These are phyloP conservation scores for Camelina sativa DNA, from an alignment of 345 rosid species.

Conservation along the genomic window DNA sequence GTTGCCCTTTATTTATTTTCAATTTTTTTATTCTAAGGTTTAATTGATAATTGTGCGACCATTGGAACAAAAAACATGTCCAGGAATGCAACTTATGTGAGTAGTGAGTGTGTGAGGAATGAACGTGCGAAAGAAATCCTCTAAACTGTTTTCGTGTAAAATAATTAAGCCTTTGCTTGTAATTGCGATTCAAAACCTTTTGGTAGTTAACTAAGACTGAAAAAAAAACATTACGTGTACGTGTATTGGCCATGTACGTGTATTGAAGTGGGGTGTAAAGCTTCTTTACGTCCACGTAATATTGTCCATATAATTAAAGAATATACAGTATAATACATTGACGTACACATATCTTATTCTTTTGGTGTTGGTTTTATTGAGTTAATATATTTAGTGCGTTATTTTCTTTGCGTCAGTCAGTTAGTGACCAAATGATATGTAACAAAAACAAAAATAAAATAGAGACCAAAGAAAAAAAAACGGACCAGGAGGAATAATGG, in stretches of 20 bases:
- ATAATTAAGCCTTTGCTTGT: too few species aligned
- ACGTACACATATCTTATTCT: neutral
- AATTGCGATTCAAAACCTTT: too few species aligned
- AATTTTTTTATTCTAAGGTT: too few species aligned
- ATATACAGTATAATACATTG: too few species aligned
- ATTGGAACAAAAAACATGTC: too few species aligned
- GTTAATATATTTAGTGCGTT: neutral
- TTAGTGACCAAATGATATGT: neutral
- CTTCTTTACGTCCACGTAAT: conserved; percentile 9
- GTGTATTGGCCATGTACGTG: neutral
- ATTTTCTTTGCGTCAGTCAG: neutral
- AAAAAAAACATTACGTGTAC: neutral
- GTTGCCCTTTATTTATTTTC: too few species aligned
- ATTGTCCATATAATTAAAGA: neutral
- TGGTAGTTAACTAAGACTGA: neutral
- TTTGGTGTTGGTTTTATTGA: neutral
- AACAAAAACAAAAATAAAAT: neutral
- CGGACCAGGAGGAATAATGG: conserved; percentile 64
- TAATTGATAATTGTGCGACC: too few species aligned
- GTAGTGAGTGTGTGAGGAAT: too few species aligned
- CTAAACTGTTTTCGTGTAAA: too few species aligned
- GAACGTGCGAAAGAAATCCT: too few species aligned
- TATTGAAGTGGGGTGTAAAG: neutral
- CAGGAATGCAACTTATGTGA: too few species aligned
- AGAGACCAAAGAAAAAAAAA: neutral